Evolutionary conservation across 129 eudicot species (phyloP), one percentile per base, ranked within the genome.

Genomic region (Cynara cardunculus): DNA sequence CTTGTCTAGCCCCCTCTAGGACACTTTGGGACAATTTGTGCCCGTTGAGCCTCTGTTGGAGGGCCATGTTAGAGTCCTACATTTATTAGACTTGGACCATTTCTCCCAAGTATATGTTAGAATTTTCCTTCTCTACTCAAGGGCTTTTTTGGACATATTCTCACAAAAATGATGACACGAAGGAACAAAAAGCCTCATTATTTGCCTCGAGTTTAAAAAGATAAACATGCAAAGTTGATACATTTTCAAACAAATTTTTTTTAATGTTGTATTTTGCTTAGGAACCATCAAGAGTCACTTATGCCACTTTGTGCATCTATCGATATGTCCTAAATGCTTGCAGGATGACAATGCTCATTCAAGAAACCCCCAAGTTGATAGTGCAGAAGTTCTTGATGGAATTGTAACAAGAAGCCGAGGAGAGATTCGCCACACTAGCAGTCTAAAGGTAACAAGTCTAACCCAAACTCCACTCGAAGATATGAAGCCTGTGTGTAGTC

Each of bases 351-450:
- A 81, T 3, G 71, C 59, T 35, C 78, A 86, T 67, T 69, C 82
- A 80, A 80, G 85, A 71, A 66, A 66, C 62, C 73, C 82, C 41
- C 89, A 80, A 27, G 69, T 92, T 18, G 94, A 92, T 71, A 83
- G 80, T 77, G 96, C 85, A 22, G 96, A 94, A 80, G 73, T 94
- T 37, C 91, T 94, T 71, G 98, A 90, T 66, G 98, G 87, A 70
- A 88, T 94, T 28, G 65, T 92, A 64, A 92, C 98, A 74, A 89
- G 98, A 85, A 90, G 98, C 76, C 91, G 98, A 12, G 97, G 98
- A 28, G 98, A 94, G 84, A 79, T 94, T 76, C 92, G 94, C 3
- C 93, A 75, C 79, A 77, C 81, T 2, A 73, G 70, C 62, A 91
- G 97, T 82, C 88, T 91, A 67, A 94, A 88, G 76, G 84, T 90